Evolutionary conservation across 768 basidiomycete genomes (phyloP).

Genomic region (Kwoniella newhampshirensis): DNA sequence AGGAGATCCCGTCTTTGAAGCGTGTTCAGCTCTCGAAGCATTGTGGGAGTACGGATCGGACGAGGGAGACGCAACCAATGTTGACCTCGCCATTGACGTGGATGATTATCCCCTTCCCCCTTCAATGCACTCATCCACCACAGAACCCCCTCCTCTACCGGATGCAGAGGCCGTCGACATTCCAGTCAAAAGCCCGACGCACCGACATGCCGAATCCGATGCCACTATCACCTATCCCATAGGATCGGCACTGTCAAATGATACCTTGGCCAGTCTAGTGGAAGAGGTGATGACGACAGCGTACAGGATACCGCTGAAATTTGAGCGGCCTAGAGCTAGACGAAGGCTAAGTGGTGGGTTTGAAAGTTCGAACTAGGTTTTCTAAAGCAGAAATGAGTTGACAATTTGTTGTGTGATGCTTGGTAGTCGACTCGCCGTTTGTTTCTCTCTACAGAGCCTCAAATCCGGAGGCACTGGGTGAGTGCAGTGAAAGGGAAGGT

Average conservation of each 20-base stretch:
- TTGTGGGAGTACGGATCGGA: conserved; percentile 20
- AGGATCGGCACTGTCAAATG: background rate
- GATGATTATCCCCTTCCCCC: conserved; percentile 15
- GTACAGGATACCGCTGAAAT: conserved; percentile 15
- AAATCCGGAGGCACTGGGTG: too few relatives aligned
- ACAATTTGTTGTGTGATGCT: too few relatives aligned
- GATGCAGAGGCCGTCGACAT: background rate
- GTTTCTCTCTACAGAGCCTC: too few relatives aligned
- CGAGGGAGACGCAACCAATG: background rate
- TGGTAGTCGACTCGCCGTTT: too few relatives aligned
- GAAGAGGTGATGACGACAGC: background rate
- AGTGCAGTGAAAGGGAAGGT: too few relatives aligned
- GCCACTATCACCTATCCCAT: background rate
- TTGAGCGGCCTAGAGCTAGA: conserved; percentile 1
- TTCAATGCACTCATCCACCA: background rate
- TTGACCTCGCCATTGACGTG: conserved; percentile 5
- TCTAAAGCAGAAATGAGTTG: too few relatives aligned
- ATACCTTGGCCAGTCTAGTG: conserved; percentile 1
- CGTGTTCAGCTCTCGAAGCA: conserved; percentile 17
- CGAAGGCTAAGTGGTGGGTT: conserved; percentile 5
- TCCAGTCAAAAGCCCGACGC: background rate
- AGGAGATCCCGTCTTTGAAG: conserved; percentile 4
- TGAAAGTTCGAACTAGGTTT: too few relatives aligned
- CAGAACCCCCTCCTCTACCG: background rate
- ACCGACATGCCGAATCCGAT: background rate